These are phyloP conservation scores for Yamadazyma tumulicola DNA, from an alignment of 805 yeast genomes.

Conservation along the genomic window DNA sequence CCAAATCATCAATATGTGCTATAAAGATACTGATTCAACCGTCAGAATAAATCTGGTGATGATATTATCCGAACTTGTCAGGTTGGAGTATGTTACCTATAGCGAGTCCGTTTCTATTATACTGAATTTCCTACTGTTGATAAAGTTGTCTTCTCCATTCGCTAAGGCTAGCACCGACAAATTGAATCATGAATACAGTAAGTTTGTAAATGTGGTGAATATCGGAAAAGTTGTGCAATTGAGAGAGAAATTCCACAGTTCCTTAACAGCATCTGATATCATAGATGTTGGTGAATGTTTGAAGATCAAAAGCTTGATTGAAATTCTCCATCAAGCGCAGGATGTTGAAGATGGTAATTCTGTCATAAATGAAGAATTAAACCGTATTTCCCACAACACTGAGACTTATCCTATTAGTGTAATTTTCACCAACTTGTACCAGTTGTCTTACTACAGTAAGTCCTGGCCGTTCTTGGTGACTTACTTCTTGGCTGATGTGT, in stretches of 20 bases:
- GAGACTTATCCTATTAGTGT: not conserved
- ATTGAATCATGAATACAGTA: slow-evolving; percentile 47
- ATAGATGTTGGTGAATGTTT: slow-evolving; percentile 13
- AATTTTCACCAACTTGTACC: slow-evolving; percentile 31
- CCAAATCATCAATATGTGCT: slow-evolving; percentile 59
- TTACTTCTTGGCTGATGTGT: slow-evolving; percentile 43
- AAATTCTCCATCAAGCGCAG: slow-evolving; percentile 6
- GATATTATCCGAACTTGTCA: slow-evolving; percentile 53
- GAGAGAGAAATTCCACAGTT: not conserved
- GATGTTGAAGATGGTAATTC: not conserved
- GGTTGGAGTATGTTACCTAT: slow-evolving; percentile 62
- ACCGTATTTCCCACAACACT: not conserved
- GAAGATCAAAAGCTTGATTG: slow-evolving; percentile 13
- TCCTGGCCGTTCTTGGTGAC: slow-evolving; percentile 38
- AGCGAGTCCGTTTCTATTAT: slow-evolving; percentile 41
- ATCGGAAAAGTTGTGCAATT: slow-evolving; percentile 12
- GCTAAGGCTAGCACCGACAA: slow-evolving; percentile 18
- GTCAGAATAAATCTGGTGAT: slow-evolving; percentile 51
- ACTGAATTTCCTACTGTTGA: slow-evolving; percentile 2
- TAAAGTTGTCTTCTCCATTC: slow-evolving; percentile 13
- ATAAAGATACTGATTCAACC: slow-evolving; percentile 40
- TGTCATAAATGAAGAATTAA: too few species aligned
- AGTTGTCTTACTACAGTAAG: slow-evolving; percentile 24
- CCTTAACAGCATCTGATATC: not conserved
- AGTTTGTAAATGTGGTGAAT: slow-evolving; percentile 40